A percentile compares a stretch with the other conserved stretches of the same genome.
These are phyloP conservation scores for Coccomyxa sp. DNA, from an alignment of 139 green algal genomes.

Conservation along the genomic window DNA sequence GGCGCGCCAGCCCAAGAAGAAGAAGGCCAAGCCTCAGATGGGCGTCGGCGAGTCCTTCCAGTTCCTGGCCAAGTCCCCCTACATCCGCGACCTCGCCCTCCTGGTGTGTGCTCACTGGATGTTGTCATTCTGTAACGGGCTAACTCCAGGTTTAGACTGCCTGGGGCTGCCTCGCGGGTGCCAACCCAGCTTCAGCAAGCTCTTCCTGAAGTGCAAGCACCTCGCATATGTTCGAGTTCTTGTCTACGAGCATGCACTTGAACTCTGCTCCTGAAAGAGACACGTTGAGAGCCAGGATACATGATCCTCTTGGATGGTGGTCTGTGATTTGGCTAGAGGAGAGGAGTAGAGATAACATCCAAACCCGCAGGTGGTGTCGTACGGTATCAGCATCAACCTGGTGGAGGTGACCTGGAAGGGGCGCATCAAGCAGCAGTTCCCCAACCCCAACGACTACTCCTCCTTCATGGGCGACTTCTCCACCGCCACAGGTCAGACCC, in stretches of 20 bases:
- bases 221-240: too few species aligned
- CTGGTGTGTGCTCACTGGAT: conserved; percentile 68
- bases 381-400: conserved; percentile 99
- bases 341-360: too few species aligned
- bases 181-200: too few species aligned
- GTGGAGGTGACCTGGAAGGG: conserved; percentile 99
- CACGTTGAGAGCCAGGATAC: too few species aligned
- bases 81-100: conserved; percentile 94
- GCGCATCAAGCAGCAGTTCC: conserved; percentile 99
- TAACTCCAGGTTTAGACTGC: too few species aligned
- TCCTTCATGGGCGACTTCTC: conserved; percentile 91
- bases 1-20: conserved; percentile 61
- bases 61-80: conserved; percentile 90
- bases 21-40: conserved; percentile 93
- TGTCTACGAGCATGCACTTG: too few species aligned
- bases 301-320: too few species aligned
- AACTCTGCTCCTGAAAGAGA: too few species aligned
- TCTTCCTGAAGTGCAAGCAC: too few species aligned
- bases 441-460: conserved; percentile 95
- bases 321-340: too few species aligned
- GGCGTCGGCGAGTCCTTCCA: conserved; percentile 87
- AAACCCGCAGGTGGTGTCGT: conserved; percentile 80
- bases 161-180: too few species aligned
- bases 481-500: conserved; percentile 30
- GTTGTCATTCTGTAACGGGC: too few species aligned